phyloP scores from a whole-genome alignment of 1,284 basidiomycete species.

The Sanghuangporus weigelae region DNA sequence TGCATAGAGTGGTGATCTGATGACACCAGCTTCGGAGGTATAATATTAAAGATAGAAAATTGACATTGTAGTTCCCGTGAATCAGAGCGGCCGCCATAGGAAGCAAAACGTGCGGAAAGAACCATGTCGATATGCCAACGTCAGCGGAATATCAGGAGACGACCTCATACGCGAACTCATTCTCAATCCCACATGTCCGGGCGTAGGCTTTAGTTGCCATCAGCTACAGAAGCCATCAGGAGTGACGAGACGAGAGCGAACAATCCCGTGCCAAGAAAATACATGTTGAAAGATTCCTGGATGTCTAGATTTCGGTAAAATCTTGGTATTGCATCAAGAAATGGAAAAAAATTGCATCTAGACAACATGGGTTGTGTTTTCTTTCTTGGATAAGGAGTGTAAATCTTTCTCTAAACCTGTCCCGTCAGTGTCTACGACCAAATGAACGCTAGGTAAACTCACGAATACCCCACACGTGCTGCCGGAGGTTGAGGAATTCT shows the following conservation, averaged over 20 bases:
- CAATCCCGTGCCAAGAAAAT: not conserved
- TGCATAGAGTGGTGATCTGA: not conserved
- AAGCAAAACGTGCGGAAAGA: not conserved
- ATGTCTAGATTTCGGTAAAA: not conserved
- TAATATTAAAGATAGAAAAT: not conserved
- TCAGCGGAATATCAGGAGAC: not conserved
- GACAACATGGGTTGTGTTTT: constrained; percentile 51
- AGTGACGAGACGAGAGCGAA: not conserved
- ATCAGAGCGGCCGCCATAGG: not conserved
- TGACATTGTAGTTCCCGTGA: not conserved
- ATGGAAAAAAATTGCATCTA: constrained; percentile 19
- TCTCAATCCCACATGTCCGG: not conserved
- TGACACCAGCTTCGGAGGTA: no score
- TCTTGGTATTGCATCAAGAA: not conserved
- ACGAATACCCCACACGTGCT: constrained; percentile 83
- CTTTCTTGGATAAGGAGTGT: constrained; percentile 67
- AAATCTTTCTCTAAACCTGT: constrained; percentile 68
- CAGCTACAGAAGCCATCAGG: no score
- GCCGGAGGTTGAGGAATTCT: constrained; percentile 75
- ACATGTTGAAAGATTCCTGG: not conserved
- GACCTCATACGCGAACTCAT: not conserved
- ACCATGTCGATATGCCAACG: not conserved
- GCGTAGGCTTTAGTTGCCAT: not conserved
- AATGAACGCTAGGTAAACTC: constrained; percentile 31
- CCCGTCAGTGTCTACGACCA: constrained; percentile 16